A percentile compares a stretch with the other conserved stretches of the same genome.
These are phyloP conservation scores for Aureobasidium sp. DNA, from an alignment of 2,329 filamentous ascomycete genomes.

Conservation along the genomic window DNA sequence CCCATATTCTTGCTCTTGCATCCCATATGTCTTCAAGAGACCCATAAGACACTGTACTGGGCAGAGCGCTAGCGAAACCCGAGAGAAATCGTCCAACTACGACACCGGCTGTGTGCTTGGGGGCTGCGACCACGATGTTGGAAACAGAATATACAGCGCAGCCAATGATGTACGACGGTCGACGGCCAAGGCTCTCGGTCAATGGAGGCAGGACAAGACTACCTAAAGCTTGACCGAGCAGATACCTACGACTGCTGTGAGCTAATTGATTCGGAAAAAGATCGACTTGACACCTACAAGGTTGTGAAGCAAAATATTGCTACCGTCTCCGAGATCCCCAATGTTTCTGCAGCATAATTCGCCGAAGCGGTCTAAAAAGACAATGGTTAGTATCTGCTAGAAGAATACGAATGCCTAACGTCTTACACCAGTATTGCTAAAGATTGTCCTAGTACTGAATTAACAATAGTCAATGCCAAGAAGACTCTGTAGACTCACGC, in stretches of 20 bases:
- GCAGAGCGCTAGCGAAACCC: background rate
- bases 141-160: background rate
- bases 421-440: background rate
- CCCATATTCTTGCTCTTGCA: background rate
- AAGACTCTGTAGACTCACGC: background rate
- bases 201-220: background rate
- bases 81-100: background rate
- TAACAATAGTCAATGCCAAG: background rate
- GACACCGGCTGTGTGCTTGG: background rate
- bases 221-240: background rate
- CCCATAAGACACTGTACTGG: background rate
- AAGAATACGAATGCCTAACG: too few species aligned
- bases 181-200: background rate
- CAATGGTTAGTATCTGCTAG: too few species aligned
- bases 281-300: background rate
- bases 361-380: background rate
- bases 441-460: background rate
- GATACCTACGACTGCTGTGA: background rate
- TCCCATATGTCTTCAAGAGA: background rate
- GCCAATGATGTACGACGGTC: background rate
- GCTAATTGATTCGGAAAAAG: background rate
- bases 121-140: background rate
- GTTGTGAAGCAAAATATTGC: background rate
- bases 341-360: background rate
- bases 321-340: background rate